Evolutionary conservation across 805 yeast species (phyloP), one percentile per base, ranked within the genome.

Genomic region (Pichia paraexigua): DNA sequence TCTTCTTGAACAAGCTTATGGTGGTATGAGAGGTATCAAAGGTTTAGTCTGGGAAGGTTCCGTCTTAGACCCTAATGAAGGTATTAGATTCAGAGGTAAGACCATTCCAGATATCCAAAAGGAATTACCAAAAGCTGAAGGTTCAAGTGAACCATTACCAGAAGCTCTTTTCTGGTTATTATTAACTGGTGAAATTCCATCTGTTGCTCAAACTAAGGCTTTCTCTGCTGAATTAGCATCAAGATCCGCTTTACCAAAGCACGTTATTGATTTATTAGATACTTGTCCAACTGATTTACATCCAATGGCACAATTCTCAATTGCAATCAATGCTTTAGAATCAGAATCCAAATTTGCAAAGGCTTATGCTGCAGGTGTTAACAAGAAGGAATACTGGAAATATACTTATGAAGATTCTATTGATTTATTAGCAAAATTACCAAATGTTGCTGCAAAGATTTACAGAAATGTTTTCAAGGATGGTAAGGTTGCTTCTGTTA

Each of bases 31-130:
- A 70, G 95, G 95, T 66, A 83, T 86, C 69, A 82, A 83, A 71
- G 87, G 88, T 61, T 74, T 87, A 56, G 90, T 86, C 49, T 86
- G 94, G 94, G 95, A 86, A 76, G 92, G 92, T 58, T 85, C 92
- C 47, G 92, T 85, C 32, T 72, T 86, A 62, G 95, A 86, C 67
- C 85, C 95, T 53, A 80, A 79, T 58, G 94, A 86, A 70, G 95
- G 95, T 70, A 87, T 86, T 65, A 80, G 90, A 68, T 86, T 86
- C 78, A 83, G 92, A 71, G 92, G 92, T 61, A 75, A 77, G 67
- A 85, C 94, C 58, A 87, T 86, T 61, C 91, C 91, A 57, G 91
- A 86, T 58, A 76, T 85, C 65, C 87, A 80, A 68, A 74, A 75
- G 62, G 80, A 78, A 68, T 76, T 86, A 57, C 95, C 95, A 73